Evolutionary conservation across 768 basidiomycete genomes (phyloP).

Genomic region (Tulasnella calospora): DNA sequence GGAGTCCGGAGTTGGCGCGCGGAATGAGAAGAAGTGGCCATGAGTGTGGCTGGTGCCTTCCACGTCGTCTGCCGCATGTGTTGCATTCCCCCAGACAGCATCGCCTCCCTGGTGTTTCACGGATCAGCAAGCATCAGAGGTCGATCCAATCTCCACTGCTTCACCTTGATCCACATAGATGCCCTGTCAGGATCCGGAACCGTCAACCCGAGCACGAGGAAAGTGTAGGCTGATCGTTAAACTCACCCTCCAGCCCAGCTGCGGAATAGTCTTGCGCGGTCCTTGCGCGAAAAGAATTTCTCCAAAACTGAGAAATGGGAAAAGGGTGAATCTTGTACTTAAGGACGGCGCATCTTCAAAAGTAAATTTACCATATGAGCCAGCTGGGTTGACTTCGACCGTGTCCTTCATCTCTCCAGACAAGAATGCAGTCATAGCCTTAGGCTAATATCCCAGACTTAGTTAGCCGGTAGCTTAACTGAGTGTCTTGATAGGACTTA

Average conservation of each 20-base stretch:
- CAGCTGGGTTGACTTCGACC: constrained; percentile 76
- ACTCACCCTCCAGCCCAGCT: constrained; percentile 76
- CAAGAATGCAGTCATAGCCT: constrained; percentile 91
- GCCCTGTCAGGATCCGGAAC: constrained; percentile 42
- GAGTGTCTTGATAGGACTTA: constrained; percentile 39
- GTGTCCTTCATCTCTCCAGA: constrained; percentile 97
- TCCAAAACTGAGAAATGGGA: constrained; percentile 55
- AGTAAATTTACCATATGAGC: constrained; percentile 56
- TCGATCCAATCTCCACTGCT: constrained; percentile 4
- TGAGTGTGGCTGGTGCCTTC: constrained; percentile 48
- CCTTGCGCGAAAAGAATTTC: constrained; percentile 84
- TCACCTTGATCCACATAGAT: constrained; percentile 88
- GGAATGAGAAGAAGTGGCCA: constrained; percentile 80
- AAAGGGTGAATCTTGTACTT: constrained; percentile 31
- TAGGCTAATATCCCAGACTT: constrained; percentile 48
- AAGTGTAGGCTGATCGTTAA: neutral
- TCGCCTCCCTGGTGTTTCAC: constrained; percentile 59
- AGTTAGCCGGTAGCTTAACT: neutral
- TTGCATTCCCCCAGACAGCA: constrained; percentile 72
- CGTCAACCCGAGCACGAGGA: neutral
- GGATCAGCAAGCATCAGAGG: neutral
- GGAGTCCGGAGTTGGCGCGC: constrained; percentile 21
- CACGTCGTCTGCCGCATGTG: constrained; percentile 76
- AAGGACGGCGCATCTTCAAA: neutral
- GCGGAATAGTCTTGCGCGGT: constrained; percentile 83